Evolutionary conservation across 768 basidiomycete species (phyloP), one percentile per base, ranked within the genome.

Genomic region (Mrakia hoshinonis): DNA sequence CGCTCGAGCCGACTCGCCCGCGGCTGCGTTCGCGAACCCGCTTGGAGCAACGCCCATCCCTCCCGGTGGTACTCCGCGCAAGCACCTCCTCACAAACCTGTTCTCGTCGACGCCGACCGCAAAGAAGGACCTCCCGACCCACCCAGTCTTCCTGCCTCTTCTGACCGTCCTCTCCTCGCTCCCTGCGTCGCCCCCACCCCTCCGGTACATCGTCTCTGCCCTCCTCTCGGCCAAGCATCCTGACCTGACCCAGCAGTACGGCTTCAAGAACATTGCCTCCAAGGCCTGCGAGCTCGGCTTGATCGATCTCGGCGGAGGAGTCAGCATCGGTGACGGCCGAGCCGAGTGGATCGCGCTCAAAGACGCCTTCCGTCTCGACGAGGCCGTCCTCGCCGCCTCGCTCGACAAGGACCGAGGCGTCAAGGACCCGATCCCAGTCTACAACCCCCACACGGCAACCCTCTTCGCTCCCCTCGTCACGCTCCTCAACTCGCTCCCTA

Each of bases 391-490:
- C 7, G 43, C 43, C 15, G 43, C 43, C 6, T 7, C 43, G 15
- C 7, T 15, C 4, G 43, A 38, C 26, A n/a, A 66, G 47, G 29
- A 38, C 24, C 39, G 29, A 38, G 55, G 43, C 15, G 67, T 60
- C 54, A 43, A 58, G 11, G 36, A 55, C 9, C n/a, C n/a, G 13
- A 26, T 62, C 1, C 69, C 69, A 6, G 47, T 38, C 1, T 70
- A 18, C 38, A 47, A 39, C 38, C 29, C 47, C 12, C 61, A 70
- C 47, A 70, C 62, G n/a, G 69, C 62, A 36, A 47, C 49, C n/a
- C 61, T 70, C 34, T 70, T 70, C 24, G 61, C 20, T 12, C 69
- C 69, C 24, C 61, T 70, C 15, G 63, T 70, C 34, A n/a, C 51
- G n/a, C 60, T 51, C 29, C 61, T 70, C 49, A 39, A 43, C 69